Evolutionary conservation across 129 eudicot species (phyloP), one percentile per base, ranked within the genome.

Genomic region (Escallonia rubra): DNA sequence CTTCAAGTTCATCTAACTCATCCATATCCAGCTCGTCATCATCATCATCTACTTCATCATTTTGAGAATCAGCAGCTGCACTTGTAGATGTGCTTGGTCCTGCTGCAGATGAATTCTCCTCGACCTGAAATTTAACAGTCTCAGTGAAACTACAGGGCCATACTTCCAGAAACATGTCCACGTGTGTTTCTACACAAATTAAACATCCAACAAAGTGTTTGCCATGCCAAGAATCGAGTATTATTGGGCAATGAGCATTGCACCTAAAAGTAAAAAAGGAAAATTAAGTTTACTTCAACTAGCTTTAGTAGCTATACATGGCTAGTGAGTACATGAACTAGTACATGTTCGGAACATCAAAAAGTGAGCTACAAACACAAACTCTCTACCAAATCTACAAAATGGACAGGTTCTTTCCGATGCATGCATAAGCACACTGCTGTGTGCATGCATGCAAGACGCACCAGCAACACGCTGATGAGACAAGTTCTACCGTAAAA

Each of bases 1-100:
- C 95, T 81, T 90, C 96, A 0, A 90, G 82, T 78, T 90, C 90
- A 50, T 90, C 78, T 43, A 90, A 57, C 77, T 90, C 96, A 43
- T 90, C 95, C 67, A 83, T 59, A 72, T 90, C 96, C 38, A 90
- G 72, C 80, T 89, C 96, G 54, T 86, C 87, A 40, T 82, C 90
- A 23, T 80, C 85, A 0, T 90, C 96, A 59, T 83, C 87, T 15
- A 78, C 90, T 23, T 80, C 85, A 0, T 75, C 76, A 2, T 62
- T 78, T 9, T 75, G 87, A 56, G 77, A 63, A 57, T 63, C 76
- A 40, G 71, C 70, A 13, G 64, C 79, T 49, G 64, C 73, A 8
- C 83, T 81, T 16, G 87, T 82, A 12, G 84, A 82, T 58, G 81
- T 63, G 67, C 87, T 82, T 59, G 87, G 83, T 64, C 72, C 81